Conservation (phyloP, 2,329 filamentous ascomycete species). For the Epichloe coenophiala region DNA sequence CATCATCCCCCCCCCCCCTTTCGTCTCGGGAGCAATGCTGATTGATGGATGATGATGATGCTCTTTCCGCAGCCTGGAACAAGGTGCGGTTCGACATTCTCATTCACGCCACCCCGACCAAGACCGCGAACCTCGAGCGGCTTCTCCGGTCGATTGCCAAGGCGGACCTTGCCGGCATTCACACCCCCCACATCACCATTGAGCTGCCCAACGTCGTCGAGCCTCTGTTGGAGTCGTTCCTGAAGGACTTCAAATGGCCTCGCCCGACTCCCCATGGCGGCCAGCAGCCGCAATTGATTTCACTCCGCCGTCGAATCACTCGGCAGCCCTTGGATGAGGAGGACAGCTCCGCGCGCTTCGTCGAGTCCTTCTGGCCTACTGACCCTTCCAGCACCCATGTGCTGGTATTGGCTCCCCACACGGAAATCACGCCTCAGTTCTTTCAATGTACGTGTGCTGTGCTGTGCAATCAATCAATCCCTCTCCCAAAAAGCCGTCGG, state of each 20-base stretch:
- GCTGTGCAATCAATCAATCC: too few species aligned
- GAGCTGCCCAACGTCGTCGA: constrained; percentile 68
- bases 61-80: constrained; percentile 51
- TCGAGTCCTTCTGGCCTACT: constrained; percentile 80
- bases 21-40: background rate
- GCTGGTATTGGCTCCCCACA: constrained; percentile 70
- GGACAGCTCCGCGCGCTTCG: constrained; percentile 59
- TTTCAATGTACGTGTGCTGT: constrained; percentile 52
- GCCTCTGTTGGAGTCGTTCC: constrained; percentile 43
- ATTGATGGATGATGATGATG: constrained; percentile 1
- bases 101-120: constrained; percentile 57
- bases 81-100: constrained; percentile 67
- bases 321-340: constrained; percentile 46
- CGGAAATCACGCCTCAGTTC: constrained; percentile 67
- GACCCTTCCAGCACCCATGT: constrained; percentile 55
- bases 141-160: constrained; percentile 61
- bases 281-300: constrained; percentile 41
- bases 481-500: background rate
- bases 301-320: constrained; percentile 61
- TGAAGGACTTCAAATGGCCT: constrained; percentile 57
- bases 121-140: constrained; percentile 62
- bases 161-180: constrained; percentile 62
- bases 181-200: constrained; percentile 68
- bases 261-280: constrained; percentile 25
- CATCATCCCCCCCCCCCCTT: too few species aligned